Conservation (phyloP, 495 filamentous ascomycete species). For the Poronia punctata region DNA sequence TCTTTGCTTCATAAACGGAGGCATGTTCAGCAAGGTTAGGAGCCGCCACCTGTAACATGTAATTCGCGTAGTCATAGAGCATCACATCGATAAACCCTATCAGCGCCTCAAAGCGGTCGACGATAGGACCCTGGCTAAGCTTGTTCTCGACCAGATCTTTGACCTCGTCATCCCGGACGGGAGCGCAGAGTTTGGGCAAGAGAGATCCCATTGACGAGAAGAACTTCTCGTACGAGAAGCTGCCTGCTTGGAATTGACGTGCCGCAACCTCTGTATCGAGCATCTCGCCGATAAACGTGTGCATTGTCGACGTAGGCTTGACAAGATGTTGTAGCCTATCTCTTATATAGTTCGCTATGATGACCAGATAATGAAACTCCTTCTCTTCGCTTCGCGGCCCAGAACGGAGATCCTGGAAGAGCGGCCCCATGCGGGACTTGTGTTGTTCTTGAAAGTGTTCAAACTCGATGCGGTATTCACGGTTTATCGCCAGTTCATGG, state of each 20-base stretch:
- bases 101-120: constrained; percentile 74
- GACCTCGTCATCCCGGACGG: constrained; percentile 79
- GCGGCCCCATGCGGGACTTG: constrained; percentile 47
- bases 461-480: constrained; percentile 57
- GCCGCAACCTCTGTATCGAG: constrained; percentile 73
- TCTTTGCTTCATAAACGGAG: constrained; percentile 68
- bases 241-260: constrained; percentile 68
- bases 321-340: constrained; percentile 78
- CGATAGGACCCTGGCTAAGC: constrained; percentile 63
- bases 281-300: constrained; percentile 76
- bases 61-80: constrained; percentile 93
- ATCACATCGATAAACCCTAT: constrained; percentile 84
- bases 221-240: constrained; percentile 90
- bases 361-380: constrained; percentile 56
- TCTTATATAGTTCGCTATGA: constrained; percentile 78
- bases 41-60: constrained; percentile 73
- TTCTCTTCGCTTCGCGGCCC: constrained; percentile 67
- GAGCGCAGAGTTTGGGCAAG: constrained; percentile 90
- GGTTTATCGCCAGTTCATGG: constrained; percentile 88
- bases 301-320: constrained; percentile 68
- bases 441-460: constrained; percentile 45
- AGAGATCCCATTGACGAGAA: constrained; percentile 84
- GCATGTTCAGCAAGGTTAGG: constrained; percentile 78
- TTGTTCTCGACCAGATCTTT: constrained; percentile 68
- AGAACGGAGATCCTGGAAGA: constrained; percentile 70